Base-by-base conservation (phyloP, 495 filamentous ascomycete species). In the Penicillium argentinense region DNA sequence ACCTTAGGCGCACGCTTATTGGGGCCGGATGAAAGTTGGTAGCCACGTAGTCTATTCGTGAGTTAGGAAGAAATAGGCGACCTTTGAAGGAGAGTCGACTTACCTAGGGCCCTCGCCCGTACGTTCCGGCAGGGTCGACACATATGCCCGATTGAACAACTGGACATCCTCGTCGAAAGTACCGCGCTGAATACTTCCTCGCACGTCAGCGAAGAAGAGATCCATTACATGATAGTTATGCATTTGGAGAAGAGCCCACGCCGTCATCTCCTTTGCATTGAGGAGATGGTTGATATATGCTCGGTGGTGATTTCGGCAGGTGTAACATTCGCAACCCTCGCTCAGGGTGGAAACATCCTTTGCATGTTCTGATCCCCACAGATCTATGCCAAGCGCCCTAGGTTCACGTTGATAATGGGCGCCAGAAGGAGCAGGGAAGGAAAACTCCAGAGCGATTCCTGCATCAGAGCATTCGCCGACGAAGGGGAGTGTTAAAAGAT, bases 191-290 rank as follows among this genome's bases (percentile, higher is more conserved):
- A 90, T 85, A 37, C 75, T 82, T 2, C 62, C 56, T 5, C 91
- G 81, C 4, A 95, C 73, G 0, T 72, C 72, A 0, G 72, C 61
- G 62, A 97, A 96, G 73, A 98, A 97, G 0, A 58, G 30, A 40
- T 82, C 75, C 36, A 95, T 62, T 2, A 87, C 67, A 22, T 83
- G 74, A 54, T 88, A 78, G 61, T 98, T 98, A 67, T 98, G 93
- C 9, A 95, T 75, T 62, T 96, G 91, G 19, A 98, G 71, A 11
- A 98, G 75, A 2, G 88, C 86, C 93, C 93, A 98, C 18, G 82
- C 92, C 2, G 96, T 82, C 95, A 98, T 97, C 64, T 98, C 93
- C 54, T 90, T 91, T 0, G 93, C 89, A 12, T 73, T 63, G 3
- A 98, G 77, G 4, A 98, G 77, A 60, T 98, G 95, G 47, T 89